Conservation (phyloP, 2,329 filamentous ascomycete species). For the Dothiorella sarmentorum region DNA sequence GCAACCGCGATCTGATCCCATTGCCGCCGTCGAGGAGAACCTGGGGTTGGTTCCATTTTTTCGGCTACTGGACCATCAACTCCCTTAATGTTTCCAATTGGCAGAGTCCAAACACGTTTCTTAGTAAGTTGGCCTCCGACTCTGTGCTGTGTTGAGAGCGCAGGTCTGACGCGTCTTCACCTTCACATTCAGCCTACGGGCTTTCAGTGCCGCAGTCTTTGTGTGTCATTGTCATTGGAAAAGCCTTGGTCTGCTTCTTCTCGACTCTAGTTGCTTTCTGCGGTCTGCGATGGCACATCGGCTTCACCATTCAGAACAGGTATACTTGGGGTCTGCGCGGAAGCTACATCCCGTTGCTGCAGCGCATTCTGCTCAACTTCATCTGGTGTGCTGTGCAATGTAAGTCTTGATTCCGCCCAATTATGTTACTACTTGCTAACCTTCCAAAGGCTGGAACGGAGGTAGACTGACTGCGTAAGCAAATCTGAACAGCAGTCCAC, state of each 20-base stretch:
- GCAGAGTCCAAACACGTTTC: constrained; percentile 48
- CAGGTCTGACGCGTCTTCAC: neutral
- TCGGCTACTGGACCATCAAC: constrained; percentile 41
- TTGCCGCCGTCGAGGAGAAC: constrained; percentile 38
- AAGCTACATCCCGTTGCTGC: constrained; percentile 48
- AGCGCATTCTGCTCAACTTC: constrained; percentile 49
- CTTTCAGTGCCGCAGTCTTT: constrained; percentile 49
- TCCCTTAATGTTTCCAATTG: constrained; percentile 44
- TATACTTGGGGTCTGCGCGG: constrained; percentile 50
- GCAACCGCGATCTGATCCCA: constrained; percentile 39
- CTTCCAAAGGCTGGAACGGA: constrained; percentile 32
- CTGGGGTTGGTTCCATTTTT: constrained; percentile 44
- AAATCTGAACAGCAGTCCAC: neutral
- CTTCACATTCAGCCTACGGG: constrained; percentile 41
- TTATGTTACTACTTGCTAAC: constrained; percentile 13
- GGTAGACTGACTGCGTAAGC: constrained; percentile 29
- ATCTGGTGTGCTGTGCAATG: constrained; percentile 51
- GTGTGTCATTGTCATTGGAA: constrained; percentile 46
- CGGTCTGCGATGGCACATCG: constrained; percentile 50
- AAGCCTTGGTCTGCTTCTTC: constrained; percentile 43
- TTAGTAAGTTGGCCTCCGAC: constrained; percentile 28
- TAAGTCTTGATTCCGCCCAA: constrained; percentile 28
- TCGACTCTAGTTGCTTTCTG: constrained; percentile 47
- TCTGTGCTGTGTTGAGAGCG: too few species aligned
- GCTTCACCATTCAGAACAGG: constrained; percentile 50